Conservation (phyloP, 371 early-diverging fungal genomes). For the Blakeslea trispora region DNA sequence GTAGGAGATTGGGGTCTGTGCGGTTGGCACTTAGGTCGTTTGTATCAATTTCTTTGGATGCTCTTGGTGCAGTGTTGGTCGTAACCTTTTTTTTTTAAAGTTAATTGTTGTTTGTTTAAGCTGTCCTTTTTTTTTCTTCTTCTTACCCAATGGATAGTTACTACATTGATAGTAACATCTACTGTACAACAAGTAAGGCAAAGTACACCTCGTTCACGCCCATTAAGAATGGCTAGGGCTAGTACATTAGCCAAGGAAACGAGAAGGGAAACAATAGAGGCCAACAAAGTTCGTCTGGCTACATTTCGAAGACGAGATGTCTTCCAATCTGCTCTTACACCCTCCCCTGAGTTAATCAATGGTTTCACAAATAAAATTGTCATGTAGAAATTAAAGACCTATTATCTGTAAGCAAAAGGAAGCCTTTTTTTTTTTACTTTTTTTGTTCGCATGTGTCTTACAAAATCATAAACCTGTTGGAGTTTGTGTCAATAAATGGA, state of each 20-base stretch:
- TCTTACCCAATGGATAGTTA: constrained; percentile 59
- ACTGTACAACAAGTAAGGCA: constrained; percentile 56
- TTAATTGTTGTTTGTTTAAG: not conserved
- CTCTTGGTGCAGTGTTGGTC: not conserved
- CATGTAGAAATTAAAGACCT: constrained; percentile 51
- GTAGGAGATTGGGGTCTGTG: too few relatives aligned
- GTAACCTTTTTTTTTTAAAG: constrained; percentile 1
- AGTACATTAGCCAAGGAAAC: constrained; percentile 56
- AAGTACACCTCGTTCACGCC: constrained; percentile 51
- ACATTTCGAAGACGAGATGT: constrained; percentile 44
- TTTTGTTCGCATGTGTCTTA: constrained; percentile 16
- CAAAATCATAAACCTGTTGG: constrained; percentile 39
- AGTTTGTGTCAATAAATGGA: not conserved
- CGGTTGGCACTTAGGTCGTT: too few relatives aligned
- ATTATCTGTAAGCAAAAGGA: not conserved
- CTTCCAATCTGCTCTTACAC: constrained; percentile 26
- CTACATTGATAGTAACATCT: constrained; percentile 60
- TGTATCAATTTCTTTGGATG: not conserved
- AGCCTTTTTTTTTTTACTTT: too few relatives aligned
- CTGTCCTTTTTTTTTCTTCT: not conserved
- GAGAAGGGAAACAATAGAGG: constrained; percentile 48
- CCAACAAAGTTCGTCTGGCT: constrained; percentile 50
- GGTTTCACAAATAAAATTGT: constrained; percentile 51
- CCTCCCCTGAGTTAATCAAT: constrained; percentile 28
- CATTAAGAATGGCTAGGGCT: constrained; percentile 37